Evolutionary conservation across 805 yeast genomes (phyloP).

Genomic region (Wickerhamiella dianesei): DNA sequence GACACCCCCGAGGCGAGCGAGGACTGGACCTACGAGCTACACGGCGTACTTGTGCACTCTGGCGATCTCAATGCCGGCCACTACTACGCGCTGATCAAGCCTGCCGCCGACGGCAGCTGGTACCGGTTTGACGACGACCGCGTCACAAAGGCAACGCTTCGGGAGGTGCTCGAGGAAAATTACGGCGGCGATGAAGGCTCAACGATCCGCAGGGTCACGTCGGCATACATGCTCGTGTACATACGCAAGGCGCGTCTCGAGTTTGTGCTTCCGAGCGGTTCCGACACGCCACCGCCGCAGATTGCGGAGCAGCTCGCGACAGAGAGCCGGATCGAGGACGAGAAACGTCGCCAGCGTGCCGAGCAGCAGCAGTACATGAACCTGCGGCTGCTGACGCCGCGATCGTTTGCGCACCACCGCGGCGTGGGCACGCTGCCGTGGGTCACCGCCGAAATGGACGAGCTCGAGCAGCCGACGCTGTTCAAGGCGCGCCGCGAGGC

Average conservation of each 20-base stretch:
- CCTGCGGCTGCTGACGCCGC: constrained; percentile 5
- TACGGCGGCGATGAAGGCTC: constrained; percentile 58
- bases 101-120: constrained; percentile 60
- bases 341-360: constrained; percentile 44
- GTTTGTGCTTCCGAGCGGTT: constrained; percentile 43
- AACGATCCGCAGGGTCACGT: constrained; percentile 64
- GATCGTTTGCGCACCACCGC: constrained; percentile 6
- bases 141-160: constrained; percentile 73
- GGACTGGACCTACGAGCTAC: constrained; percentile 68
- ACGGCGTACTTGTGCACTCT: constrained; percentile 89
- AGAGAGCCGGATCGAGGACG: constrained; percentile 47
- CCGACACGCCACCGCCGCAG: constrained; percentile 46
- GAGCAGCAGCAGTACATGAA: constrained; percentile 38
- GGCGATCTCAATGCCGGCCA: constrained; percentile 96
- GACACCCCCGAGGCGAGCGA: constrained; percentile 31
- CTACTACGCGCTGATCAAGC: constrained; percentile 87
- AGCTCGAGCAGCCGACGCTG: constrained; percentile 5
- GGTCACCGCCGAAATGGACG: constrained; percentile 3
- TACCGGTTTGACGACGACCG: constrained; percentile 88
- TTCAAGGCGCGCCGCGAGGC: constrained; percentile 12
- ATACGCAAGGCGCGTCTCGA: constrained; percentile 49
- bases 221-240: constrained; percentile 95
- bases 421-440: constrained; percentile 13
- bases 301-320: constrained; percentile 49
- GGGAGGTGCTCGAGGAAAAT: constrained; percentile 82